Conservation (phyloP, 768 basidiomycete species). For the Lactifluus echinatus region DNA sequence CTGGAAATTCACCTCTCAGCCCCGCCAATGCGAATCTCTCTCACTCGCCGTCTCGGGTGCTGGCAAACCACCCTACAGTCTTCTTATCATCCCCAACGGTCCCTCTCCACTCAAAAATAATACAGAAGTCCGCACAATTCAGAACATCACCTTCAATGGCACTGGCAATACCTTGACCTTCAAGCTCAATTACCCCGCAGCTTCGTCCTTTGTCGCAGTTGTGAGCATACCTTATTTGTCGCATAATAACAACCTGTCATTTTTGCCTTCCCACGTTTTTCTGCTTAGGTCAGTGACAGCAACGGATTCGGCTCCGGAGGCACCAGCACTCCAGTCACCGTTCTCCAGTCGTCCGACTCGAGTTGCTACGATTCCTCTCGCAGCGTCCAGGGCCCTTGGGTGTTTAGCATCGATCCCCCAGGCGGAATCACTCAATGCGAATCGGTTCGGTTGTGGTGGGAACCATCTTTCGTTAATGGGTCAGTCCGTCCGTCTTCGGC, state of each 20-base stretch:
- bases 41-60: conserved; percentile 50
- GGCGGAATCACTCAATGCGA: conserved; percentile 61
- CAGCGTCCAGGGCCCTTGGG: conserved; percentile 44
- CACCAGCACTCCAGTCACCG: conserved; percentile 57
- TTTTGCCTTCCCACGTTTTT: not conserved
- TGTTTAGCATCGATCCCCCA: conserved; percentile 51
- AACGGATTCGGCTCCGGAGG: conserved; percentile 64
- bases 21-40: conserved; percentile 60
- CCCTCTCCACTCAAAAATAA: conserved; percentile 51
- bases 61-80: conserved; percentile 57
- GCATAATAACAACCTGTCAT: not conserved
- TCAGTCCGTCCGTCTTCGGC: conserved; percentile 25
- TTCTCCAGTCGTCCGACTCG: conserved; percentile 40
- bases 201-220: conserved; percentile 69
- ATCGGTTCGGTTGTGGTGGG: conserved; percentile 60
- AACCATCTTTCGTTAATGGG: conserved; percentile 43
- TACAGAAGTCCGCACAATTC: conserved; percentile 54
- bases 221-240: conserved; percentile 48
- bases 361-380: conserved; percentile 50
- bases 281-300: conserved; percentile 45
- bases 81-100: conserved; percentile 62
- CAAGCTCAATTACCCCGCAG: conserved; percentile 52
- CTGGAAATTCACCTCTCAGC: conserved; percentile 37
- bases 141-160: conserved; percentile 44
- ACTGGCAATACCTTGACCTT: conserved; percentile 38